These are phyloP conservation scores for cucumber (Cucumis sativus) DNA, from an alignment of 306 rosid species.

Conservation along the genomic window Cucumber_9930_V3 NC_026658.2:25176001-25176500, in stretches of 20 bases:
- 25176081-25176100: conserved; percentile 2
- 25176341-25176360: no score
- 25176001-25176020: neutral
- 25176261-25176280: no score
- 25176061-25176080: neutral
- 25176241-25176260: neutral
- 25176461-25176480: no score
- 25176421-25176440: no score
- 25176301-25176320: no score
- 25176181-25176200: neutral
- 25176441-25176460: no score
- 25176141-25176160: neutral
- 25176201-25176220: neutral
- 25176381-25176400: no score
- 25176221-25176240: neutral
- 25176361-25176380: no score
- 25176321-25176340: no score
- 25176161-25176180: neutral
- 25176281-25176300: no score
- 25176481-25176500: no score
- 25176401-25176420: no score
- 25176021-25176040: neutral
- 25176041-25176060: neutral
- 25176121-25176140: neutral
- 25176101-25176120: neutral